Percentiles rank a stretch among this genome's conserved stretches.
Conservation (phyloP, 768 basidiomycete genomes). For the Cystofilobasidium capitatum region DNA sequence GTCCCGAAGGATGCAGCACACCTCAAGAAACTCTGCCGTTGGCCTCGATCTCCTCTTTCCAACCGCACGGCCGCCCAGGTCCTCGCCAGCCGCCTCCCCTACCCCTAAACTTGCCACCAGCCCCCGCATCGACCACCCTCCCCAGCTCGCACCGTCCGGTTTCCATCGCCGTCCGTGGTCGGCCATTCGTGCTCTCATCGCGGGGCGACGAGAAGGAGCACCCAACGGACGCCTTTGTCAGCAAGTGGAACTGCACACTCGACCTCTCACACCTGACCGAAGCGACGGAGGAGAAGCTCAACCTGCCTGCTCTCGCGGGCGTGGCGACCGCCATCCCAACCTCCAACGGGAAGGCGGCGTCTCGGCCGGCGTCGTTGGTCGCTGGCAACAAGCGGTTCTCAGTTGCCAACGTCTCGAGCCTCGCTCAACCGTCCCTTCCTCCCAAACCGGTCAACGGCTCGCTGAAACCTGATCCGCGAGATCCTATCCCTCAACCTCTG, state of each 20-base stretch:
- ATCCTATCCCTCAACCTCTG: conserved; percentile 1
- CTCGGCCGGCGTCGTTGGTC: conserved; percentile 1
- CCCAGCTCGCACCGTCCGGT: conserved; percentile 62
- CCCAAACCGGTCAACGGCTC: conserved; percentile 1
- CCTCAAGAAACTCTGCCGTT: background rate
- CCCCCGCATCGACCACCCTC: background rate
- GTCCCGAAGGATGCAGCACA: background rate
- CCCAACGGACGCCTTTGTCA: conserved; percentile 67
- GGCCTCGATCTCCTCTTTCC: background rate
- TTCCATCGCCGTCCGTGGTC: conserved; percentile 65
- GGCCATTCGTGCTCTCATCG: conserved; percentile 46
- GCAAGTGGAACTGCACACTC: conserved; percentile 81
- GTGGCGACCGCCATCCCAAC: background rate
- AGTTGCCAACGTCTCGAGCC: conserved; percentile 1
- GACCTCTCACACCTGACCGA: conserved; percentile 46
- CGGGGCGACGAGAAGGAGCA: conserved; percentile 40
- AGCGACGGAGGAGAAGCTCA: conserved; percentile 14
- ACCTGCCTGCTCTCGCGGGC: conserved; percentile 19
- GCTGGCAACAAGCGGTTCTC: conserved; percentile 22
- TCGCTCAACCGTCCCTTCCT: background rate
- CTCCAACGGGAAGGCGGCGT: background rate
- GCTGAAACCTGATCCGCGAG: background rate
- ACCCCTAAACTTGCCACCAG: background rate
- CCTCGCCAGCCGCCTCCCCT: background rate
- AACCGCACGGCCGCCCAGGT: background rate